A percentile compares a stretch with the other conserved stretches of the same genome.
These are phyloP conservation scores for Dothideomycetidae sp. DNA, from an alignment of 2,329 filamentous ascomycete genomes.

Conservation along the genomic window DNA sequence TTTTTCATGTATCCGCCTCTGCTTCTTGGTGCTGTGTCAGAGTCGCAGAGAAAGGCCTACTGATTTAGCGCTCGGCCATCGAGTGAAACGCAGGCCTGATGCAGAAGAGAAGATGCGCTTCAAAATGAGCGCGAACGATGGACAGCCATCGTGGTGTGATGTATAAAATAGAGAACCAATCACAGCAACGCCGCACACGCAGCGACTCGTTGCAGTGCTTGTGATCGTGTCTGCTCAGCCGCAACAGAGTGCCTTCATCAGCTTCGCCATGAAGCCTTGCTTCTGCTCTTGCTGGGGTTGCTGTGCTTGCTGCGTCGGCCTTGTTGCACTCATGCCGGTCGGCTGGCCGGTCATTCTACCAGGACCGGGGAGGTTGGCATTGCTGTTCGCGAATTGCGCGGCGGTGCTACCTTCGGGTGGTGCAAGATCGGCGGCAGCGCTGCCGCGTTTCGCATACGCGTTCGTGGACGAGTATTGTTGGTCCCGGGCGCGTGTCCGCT, in stretches of 20 bases:
- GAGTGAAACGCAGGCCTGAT: too few species aligned
- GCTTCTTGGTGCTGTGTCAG: too few species aligned
- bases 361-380: slow-evolving; percentile 57
- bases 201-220: slow-evolving; percentile 1
- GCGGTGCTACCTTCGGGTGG: slow-evolving; percentile 73
- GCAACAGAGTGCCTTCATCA: slow-evolving; percentile 87
- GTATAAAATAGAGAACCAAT: slow-evolving; percentile 1
- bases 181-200: background rate
- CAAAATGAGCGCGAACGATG: too few species aligned
- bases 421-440: slow-evolving; percentile 64
- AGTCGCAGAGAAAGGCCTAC: too few species aligned
- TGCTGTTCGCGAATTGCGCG: slow-evolving; percentile 93
- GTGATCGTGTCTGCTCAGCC: slow-evolving; percentile 32
- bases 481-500: slow-evolving; percentile 13
- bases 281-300: slow-evolving; percentile 52
- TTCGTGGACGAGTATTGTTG: slow-evolving; percentile 18
- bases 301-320: slow-evolving; percentile 22
- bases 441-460: slow-evolving; percentile 51
- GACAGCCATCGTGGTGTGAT: too few species aligned
- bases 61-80: too few species aligned
- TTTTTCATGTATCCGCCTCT: too few species aligned
- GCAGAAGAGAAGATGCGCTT: too few species aligned
- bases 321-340: slow-evolving; percentile 10
- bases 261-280: slow-evolving; percentile 73
- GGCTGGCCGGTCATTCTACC: slow-evolving; percentile 9